phyloP scores from a whole-genome alignment of 305 asterid genomes.

The Fraxinus floribunda region DNA sequence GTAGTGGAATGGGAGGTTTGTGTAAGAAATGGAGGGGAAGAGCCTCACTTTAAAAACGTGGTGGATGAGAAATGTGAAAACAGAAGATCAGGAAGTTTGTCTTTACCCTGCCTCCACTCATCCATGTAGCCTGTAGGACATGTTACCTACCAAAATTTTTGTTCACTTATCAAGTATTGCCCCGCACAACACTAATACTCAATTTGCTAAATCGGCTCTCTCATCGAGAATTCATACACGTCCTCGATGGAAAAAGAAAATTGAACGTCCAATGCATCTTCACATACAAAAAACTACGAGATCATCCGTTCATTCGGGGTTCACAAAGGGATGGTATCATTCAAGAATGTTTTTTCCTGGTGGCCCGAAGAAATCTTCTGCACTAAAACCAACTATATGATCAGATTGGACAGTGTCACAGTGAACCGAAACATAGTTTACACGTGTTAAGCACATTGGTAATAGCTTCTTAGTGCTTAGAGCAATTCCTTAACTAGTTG shows the following conservation, averaged over 20 bases:
- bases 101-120: conserved; percentile 2
- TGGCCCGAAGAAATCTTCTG: neutral
- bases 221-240: neutral
- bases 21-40: neutral
- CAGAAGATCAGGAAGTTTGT: conserved; percentile 10
- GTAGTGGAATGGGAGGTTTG: neutral
- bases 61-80: conserved; percentile 27
- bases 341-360: neutral
- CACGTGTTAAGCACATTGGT: neutral
- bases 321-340: neutral
- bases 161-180: neutral
- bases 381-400: neutral
- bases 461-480: neutral
- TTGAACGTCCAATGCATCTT: neutral
- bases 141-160: neutral
- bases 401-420: neutral
- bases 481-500: neutral
- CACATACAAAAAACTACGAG: neutral
- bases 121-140: conserved; percentile 1
- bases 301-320: neutral
- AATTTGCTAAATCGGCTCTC: neutral
- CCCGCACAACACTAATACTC: too few species aligned
- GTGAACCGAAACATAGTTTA: too few species aligned
- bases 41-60: neutral
- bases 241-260: neutral